These are phyloP conservation scores for Salvia miltiorrhiza DNA, from an alignment of 257 asterid species.

Conservation along the genomic window DNA sequence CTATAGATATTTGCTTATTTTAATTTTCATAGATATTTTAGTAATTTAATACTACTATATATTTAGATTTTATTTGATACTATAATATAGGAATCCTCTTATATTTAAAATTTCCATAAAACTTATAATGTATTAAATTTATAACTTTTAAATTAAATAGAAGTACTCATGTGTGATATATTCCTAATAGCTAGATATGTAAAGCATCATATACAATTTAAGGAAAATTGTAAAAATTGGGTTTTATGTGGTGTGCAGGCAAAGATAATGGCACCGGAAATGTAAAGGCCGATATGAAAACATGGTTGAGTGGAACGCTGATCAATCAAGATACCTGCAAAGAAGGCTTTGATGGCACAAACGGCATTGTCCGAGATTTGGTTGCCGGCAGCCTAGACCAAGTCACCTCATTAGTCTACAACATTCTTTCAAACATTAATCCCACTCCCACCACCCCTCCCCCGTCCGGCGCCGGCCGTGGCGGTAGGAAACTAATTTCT, in stretches of 20 bases:
- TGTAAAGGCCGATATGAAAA: constrained; percentile 38
- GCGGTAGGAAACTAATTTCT: constrained; percentile 18
- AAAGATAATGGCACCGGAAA: constrained; percentile 43
- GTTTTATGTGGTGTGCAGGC: constrained; percentile 32
- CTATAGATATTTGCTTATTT: too few relatives aligned
- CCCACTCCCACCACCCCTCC: constrained; percentile 9
- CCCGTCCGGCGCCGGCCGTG: neutral
- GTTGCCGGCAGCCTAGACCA: constrained; percentile 25
- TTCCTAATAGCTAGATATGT: too few relatives aligned
- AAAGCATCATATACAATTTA: too few relatives aligned
- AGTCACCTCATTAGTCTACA: constrained; percentile 28
- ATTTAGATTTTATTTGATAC: too few relatives aligned
- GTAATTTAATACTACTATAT: too few relatives aligned
- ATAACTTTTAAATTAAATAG: too few relatives aligned
- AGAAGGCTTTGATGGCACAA: constrained; percentile 49
- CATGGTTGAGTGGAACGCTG: constrained; percentile 58
- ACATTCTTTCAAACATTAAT: constrained; percentile 31
- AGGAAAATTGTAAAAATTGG: too few relatives aligned
- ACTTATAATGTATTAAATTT: too few relatives aligned
- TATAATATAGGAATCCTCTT: too few relatives aligned
- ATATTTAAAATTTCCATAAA: too few relatives aligned
- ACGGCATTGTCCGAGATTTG: constrained; percentile 13
- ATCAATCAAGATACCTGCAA: constrained; percentile 53
- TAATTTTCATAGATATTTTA: too few relatives aligned
- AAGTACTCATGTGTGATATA: too few relatives aligned